Base-by-base conservation (phyloP, 2,329 filamentous ascomycete species). In the Beauveria sp. region DNA sequence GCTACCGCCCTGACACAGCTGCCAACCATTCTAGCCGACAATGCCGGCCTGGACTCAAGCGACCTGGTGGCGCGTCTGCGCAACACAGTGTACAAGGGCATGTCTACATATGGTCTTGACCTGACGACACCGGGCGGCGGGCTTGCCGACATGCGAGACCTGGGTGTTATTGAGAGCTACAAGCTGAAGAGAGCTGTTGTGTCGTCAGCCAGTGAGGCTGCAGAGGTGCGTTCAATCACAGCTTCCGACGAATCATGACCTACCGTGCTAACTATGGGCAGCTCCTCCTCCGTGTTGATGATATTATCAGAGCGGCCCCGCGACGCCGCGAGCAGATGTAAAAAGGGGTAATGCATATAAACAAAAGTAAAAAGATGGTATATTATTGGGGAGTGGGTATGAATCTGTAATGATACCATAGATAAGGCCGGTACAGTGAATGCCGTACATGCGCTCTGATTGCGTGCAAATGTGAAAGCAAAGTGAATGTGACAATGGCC, bases 151-250 rank as follows among this genome's bases (percentile, higher is more conserved):
- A 99, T 99, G 95, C 85, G 93, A 59, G 91, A 99, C 70, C 74
- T 96, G 53, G 95, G 95, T 50, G 93, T 99, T 30, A 89, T 99
- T 67, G 95, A 99, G 79, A 96, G 91, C 75, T 98, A 97, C 82
- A 99, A 99, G 83, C 79, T 99, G 73, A 99, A 99, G 85, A 89
- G 86, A 73, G 95, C 95, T n/a, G 95, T 99, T 60, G 95, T 99
- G 57, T 96, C 90, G 58, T 96, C 92, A 64, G 95, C 95, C 24
- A 96, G 91, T 62, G 95, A 99, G 78, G 95, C 95, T 65, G 93
- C 95, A 66, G 95, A 99, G 84, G 91, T 96, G 81, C 79, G 86
- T 47, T 47, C 24, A 42, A 28, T 24, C 7, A 12, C 14, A 9
- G n/a, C 16, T 12, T 12, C 22, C 9, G 9, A 2, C 16, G 1